These are phyloP conservation scores for Penicillium turbatum DNA, from an alignment of 495 filamentous ascomycete genomes.

Conservation along the genomic window DNA sequence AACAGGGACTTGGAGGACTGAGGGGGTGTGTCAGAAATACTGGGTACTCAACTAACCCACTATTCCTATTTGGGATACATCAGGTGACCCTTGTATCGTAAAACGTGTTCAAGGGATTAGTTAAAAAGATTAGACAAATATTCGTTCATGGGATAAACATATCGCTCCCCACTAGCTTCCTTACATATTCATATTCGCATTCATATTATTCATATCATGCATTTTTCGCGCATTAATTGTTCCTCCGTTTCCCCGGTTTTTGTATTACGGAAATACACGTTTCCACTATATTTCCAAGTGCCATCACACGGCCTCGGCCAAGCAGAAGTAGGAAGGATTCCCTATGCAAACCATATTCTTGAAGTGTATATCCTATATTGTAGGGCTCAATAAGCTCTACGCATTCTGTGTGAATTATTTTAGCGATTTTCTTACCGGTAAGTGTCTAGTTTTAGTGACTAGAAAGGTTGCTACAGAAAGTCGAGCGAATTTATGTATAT, in stretches of 20 bases:
- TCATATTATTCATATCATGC: constrained; percentile 14
- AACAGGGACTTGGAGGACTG: no score
- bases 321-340: neutral
- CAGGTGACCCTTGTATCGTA: no score
- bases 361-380: neutral
- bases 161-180: no score
- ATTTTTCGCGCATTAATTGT: neutral
- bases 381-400: neutral
- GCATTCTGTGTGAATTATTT: neutral
- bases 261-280: neutral
- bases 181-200: constrained; percentile 14
- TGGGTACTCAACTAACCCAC: no score
- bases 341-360: neutral
- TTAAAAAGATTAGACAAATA: no score
- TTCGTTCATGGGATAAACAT: no score
- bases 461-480: constrained; percentile 1
- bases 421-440: neutral
- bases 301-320: neutral
- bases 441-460: neutral
- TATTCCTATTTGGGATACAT: no score
- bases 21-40: no score
- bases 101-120: no score
- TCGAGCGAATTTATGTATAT: neutral
- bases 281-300: neutral
- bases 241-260: neutral